Percentiles rank a stretch among this genome's conserved stretches.
Evolutionary conservation across 371 early-diverging fungal genomes (phyloP).

Genomic region (Mucor saturninus): DNA sequence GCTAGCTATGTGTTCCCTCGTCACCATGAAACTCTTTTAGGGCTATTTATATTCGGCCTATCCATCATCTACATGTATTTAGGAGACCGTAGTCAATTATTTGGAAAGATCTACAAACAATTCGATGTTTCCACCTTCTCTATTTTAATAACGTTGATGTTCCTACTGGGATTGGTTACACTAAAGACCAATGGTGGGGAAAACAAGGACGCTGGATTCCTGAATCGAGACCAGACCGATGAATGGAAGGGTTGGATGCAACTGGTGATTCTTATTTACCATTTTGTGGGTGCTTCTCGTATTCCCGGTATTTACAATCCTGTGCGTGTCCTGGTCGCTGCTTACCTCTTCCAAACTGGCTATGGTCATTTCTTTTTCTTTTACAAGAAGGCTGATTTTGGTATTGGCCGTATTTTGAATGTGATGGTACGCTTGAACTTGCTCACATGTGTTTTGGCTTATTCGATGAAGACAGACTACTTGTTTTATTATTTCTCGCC

Average conservation of each 20-base stretch:
- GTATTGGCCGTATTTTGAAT: conserved; percentile 59
- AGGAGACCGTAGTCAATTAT: conserved; percentile 70
- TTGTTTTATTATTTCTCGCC: conserved; percentile 84
- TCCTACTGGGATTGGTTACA: conserved; percentile 51
- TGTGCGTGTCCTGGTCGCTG: conserved; percentile 74
- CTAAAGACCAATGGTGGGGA: conserved; percentile 30
- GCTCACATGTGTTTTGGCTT: conserved; percentile 67
- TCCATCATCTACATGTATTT: conserved; percentile 63
- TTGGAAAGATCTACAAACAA: conserved; percentile 70
- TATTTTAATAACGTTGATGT: conserved; percentile 37
- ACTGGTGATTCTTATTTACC: conserved; percentile 74
- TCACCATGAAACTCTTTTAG: conserved; percentile 30
- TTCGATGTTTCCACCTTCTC: conserved; percentile 53
- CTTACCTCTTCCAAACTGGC: conserved; percentile 82
- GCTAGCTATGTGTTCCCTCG: conserved; percentile 6
- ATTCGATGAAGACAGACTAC: conserved; percentile 71
- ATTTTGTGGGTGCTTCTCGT: conserved; percentile 69
- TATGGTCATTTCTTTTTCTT: conserved; percentile 78
- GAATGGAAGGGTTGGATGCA: conserved; percentile 94
- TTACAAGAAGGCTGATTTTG: conserved; percentile 72
- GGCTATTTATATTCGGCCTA: conserved; percentile 49
- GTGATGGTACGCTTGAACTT: conserved; percentile 75
- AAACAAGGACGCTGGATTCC: conserved; percentile 52
- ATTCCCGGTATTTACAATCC: conserved; percentile 70
- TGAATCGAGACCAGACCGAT: conserved; percentile 78